A percentile compares a stretch with the other conserved stretches of the same genome.
phyloP scores from a whole-genome alignment of 1,284 basidiomycete species.

The Peniophora sp. region DNA sequence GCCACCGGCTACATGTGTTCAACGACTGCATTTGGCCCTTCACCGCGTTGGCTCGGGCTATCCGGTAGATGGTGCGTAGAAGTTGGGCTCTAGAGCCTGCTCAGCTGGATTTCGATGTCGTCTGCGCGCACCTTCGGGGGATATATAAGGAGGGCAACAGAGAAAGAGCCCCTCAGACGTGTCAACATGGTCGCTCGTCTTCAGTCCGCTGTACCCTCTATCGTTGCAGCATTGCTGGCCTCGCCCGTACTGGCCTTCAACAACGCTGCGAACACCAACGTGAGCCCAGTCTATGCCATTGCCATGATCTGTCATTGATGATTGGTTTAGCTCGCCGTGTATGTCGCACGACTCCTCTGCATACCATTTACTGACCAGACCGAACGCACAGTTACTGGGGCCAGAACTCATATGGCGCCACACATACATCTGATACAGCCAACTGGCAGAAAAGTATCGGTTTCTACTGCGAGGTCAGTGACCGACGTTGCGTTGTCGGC shows the following conservation, averaged over 20 bases:
- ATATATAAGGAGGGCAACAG: neutral
- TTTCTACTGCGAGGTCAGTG: slow-evolving; percentile 38
- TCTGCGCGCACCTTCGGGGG: neutral
- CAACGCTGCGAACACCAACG: slow-evolving; percentile 13
- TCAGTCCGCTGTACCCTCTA: neutral
- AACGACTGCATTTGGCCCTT: too few relatives aligned
- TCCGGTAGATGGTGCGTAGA: too few relatives aligned
- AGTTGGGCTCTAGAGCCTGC: too few relatives aligned
- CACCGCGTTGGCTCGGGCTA: too few relatives aligned
- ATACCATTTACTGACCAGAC: neutral
- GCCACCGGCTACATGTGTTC: too few relatives aligned
- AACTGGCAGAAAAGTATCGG: slow-evolving; percentile 43
- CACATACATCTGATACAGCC: slow-evolving; percentile 30
- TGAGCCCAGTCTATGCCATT: slow-evolving; percentile 6
- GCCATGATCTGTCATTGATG: neutral
- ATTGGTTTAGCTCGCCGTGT: slow-evolving; percentile 6
- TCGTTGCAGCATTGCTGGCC: neutral
- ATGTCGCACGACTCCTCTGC: neutral
- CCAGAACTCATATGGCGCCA: slow-evolving; percentile 52
- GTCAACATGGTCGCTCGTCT: slow-evolving; percentile 1
- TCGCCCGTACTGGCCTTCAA: slow-evolving; percentile 10
- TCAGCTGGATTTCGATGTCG: too few relatives aligned
- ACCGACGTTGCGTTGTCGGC: slow-evolving; percentile 1
- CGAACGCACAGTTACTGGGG: slow-evolving; percentile 27
- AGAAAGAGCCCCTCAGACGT: neutral